Conservation (phyloP, 345 rosid species). For the Capsella bursapastoris region DNA sequence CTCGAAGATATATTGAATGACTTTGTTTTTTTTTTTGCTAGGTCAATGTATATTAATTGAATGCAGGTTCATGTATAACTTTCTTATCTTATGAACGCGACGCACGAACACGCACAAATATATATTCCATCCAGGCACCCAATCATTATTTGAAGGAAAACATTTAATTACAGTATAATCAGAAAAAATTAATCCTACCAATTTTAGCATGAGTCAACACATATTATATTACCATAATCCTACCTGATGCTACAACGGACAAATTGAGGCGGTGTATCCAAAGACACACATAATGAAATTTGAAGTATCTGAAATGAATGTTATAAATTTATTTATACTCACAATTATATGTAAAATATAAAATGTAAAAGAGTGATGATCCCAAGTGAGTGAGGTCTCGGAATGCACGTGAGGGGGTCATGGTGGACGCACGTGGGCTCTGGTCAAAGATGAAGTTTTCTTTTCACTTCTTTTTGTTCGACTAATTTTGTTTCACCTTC, state of each 20-base stretch:
- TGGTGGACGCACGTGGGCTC: conserved; percentile 73
- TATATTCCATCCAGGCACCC: not conserved
- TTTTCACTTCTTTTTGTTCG: conserved; percentile 64
- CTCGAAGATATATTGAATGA: conserved; percentile 10
- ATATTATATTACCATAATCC: no score
- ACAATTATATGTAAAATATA: not conserved
- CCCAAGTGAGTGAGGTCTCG: conserved; percentile 55
- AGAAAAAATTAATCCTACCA: not conserved
- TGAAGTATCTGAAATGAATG: not conserved
- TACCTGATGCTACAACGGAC: no score
- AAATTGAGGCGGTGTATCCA: not conserved
- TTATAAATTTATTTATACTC: no score
- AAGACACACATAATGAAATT: not conserved
- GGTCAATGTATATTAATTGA: conserved; percentile 3
- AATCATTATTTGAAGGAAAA: not conserved
- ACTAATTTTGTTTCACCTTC: conserved; percentile 75
- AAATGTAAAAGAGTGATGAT: conserved; percentile 33
- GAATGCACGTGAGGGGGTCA: conserved; percentile 63
- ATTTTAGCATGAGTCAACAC: not conserved
- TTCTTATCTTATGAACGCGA: not conserved
- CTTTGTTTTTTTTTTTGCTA: not conserved
- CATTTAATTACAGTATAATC: not conserved
- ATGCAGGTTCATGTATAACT: not conserved
- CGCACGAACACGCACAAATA: not conserved
- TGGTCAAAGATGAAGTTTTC: conserved; percentile 66